These are phyloP conservation scores for Calonectria pseudoreteaudii DNA, from an alignment of 2,329 filamentous ascomycete genomes.

Conservation along the genomic window DNA sequence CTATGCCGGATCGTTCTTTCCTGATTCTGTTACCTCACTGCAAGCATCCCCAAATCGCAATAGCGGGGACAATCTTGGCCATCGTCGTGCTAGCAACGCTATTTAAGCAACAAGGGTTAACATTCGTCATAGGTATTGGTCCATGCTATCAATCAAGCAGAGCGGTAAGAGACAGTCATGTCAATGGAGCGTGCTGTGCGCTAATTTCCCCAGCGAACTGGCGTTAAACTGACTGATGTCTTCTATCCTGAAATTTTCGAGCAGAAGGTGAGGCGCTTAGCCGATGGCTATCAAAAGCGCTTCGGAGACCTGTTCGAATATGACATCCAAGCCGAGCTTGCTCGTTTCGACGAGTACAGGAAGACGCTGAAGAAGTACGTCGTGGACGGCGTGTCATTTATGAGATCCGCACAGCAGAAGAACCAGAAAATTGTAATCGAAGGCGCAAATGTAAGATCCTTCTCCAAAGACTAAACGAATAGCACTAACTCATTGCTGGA, in stretches of 20 bases:
- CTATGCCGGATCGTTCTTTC: conserved; percentile 24
- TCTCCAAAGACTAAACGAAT: conserved; percentile 50
- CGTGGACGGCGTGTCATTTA: conserved; percentile 75
- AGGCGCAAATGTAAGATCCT: conserved; percentile 60
- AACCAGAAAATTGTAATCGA: conserved; percentile 74
- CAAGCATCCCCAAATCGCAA: conserved; percentile 34
- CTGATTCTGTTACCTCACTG: conserved; percentile 27
- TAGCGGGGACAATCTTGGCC: conserved; percentile 21
- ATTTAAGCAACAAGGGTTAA: conserved; percentile 39
- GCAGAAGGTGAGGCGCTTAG: conserved; percentile 71
- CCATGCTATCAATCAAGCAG: conserved; percentile 48
- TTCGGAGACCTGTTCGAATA: conserved; percentile 74
- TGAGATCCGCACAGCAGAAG: conserved; percentile 69
- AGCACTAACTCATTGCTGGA: conserved; percentile 55
- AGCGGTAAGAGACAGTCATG: conserved; percentile 38
- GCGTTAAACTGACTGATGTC: conserved; percentile 75
- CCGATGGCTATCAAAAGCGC: conserved; percentile 68
- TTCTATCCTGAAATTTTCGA: conserved; percentile 77
- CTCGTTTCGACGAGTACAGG: conserved; percentile 68
- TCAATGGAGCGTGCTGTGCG: conserved; percentile 33
- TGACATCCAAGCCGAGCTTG: conserved; percentile 76
- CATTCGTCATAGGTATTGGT: conserved; percentile 51
- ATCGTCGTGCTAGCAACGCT: conserved; percentile 28
- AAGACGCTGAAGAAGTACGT: conserved; percentile 65
- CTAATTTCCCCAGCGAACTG: conserved; percentile 63